Conservation (phyloP, 345 rosid genomes). For the Ailanthus altissimus region DNA sequence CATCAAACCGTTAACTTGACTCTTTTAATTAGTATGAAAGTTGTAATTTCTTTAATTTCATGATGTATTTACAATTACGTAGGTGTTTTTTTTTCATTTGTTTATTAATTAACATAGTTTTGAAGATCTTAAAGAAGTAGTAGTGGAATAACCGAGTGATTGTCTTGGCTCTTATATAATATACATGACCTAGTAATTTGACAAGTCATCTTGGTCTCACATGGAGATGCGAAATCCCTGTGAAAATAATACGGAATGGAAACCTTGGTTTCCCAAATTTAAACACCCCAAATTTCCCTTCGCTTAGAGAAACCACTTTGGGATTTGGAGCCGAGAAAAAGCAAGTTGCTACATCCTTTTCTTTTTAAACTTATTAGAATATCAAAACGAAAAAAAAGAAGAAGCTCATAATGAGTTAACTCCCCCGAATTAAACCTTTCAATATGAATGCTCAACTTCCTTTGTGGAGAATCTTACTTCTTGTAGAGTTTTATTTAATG, state of each 20-base stretch:
- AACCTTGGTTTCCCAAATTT: slow-evolving; percentile 14
- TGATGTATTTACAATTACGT: background rate
- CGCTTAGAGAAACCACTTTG: slow-evolving; percentile 22
- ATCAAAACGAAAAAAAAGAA: too few relatives aligned
- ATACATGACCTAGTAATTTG: background rate
- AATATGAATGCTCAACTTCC: too few relatives aligned
- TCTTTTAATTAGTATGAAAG: background rate
- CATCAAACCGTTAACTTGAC: background rate
- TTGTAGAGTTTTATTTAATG: too few relatives aligned
- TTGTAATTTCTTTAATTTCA: background rate
- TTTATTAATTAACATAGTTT: background rate
- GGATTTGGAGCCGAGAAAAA: too few relatives aligned
- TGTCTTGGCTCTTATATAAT: background rate
- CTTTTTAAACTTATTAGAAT: too few relatives aligned
- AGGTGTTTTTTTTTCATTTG: background rate
- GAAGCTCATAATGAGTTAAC: too few relatives aligned
- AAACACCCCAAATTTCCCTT: background rate
- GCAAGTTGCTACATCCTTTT: too few relatives aligned
- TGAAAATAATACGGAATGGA: background rate
- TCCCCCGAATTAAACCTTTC: too few relatives aligned
- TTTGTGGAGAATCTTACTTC: too few relatives aligned
- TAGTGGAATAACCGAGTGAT: background rate
- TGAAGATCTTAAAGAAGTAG: background rate
- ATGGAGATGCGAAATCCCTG: slow-evolving; percentile 19
- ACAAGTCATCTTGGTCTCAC: slow-evolving; percentile 13